phyloP scores from a whole-genome alignment of 2,329 filamentous ascomycete species.

The Aspergillus texensis region DNA sequence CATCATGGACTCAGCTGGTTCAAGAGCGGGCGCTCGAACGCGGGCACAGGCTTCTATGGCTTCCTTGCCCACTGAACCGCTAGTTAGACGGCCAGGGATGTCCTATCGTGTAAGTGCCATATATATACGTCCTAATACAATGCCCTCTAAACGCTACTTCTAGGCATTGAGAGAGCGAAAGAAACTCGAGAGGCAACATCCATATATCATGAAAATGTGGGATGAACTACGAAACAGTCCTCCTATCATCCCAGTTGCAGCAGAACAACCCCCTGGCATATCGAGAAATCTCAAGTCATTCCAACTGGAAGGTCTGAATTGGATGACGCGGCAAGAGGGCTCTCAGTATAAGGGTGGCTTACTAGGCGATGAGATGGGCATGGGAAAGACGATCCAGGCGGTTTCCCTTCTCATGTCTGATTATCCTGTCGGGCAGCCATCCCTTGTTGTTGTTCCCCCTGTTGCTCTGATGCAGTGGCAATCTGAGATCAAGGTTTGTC shows the following conservation, averaged over 20 bases:
- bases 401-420: conserved; percentile 98
- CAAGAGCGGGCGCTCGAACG: conserved; percentile 5
- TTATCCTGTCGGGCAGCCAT: conserved; percentile 79
- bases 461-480: conserved; percentile 97
- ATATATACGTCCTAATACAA: conserved; percentile 28
- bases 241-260: conserved; percentile 64
- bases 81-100: conserved; percentile 20
- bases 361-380: conserved; percentile 96
- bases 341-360: conserved; percentile 84
- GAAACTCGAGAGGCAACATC: conserved; percentile 75
- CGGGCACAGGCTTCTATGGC: conserved; percentile 1
- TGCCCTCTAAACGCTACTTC: conserved; percentile 29
- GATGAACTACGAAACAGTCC: conserved; percentile 68
- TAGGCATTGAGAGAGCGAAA: conserved; percentile 58
- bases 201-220: conserved; percentile 85
- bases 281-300: conserved; percentile 86
- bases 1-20: conserved; percentile 2
- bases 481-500: conserved; percentile 69
- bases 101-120: conserved; percentile 33
- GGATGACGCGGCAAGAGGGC: conserved; percentile 91
- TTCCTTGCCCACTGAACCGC: conserved; percentile 6
- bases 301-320: conserved; percentile 88
- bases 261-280: conserved; percentile 75
- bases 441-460: conserved; percentile 86
- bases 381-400: conserved; percentile 97